phyloP scores from a whole-genome alignment of 768 basidiomycete species.

The Termitomyces titanicus region DNA sequence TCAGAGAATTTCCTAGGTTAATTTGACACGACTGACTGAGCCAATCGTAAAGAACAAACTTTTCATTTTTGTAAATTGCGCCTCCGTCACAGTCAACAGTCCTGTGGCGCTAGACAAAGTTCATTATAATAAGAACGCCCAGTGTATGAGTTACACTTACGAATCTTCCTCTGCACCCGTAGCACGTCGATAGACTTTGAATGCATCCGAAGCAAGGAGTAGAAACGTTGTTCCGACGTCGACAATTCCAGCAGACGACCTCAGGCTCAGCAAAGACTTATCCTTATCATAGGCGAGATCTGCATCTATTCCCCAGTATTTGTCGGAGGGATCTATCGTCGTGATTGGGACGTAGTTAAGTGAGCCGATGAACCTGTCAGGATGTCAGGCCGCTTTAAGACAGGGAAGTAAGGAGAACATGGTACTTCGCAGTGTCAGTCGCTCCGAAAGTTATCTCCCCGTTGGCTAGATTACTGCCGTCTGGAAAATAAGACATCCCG shows the following conservation, averaged over 20 bases:
- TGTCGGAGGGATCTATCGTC: slow-evolving; percentile 33
- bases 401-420: slow-evolving; percentile 1
- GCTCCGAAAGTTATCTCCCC: slow-evolving; percentile 57
- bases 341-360: slow-evolving; percentile 36
- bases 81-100: slow-evolving; percentile 47
- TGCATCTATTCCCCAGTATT: slow-evolving; percentile 55
- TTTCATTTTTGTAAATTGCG: slow-evolving; percentile 45
- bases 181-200: slow-evolving; percentile 48
- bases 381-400: background rate
- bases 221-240: slow-evolving; percentile 20
- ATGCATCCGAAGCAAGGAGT: slow-evolving; percentile 56
- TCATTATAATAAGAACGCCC: background rate
- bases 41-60: slow-evolving; percentile 53
- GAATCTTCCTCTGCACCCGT: slow-evolving; percentile 51
- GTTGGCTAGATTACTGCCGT: slow-evolving; percentile 31
- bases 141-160: slow-evolving; percentile 24
- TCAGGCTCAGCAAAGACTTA: slow-evolving; percentile 31
- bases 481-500: slow-evolving; percentile 52
- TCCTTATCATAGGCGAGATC: slow-evolving; percentile 37
- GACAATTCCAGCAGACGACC: slow-evolving; percentile 37
- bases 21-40: slow-evolving; percentile 21
- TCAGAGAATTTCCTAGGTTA: background rate
- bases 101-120: slow-evolving; percentile 41
- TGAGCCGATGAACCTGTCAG: slow-evolving; percentile 20
- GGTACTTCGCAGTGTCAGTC: slow-evolving; percentile 44